Conservation (phyloP, 2,329 filamentous ascomycete genomes). For the Apiospora malaysiana region DNA sequence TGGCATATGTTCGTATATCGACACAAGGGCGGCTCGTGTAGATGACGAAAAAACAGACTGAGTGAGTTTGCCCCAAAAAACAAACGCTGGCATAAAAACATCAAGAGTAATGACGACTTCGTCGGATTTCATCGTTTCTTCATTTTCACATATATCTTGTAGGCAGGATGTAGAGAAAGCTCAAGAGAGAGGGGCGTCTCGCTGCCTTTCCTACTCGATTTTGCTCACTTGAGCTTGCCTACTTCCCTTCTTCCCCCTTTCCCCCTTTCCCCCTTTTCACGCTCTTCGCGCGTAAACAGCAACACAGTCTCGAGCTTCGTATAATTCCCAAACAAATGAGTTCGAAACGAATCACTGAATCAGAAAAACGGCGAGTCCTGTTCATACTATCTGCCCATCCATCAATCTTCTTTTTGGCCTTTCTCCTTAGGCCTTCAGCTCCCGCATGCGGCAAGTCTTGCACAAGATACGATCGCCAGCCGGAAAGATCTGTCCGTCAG, state of each 20-base stretch:
- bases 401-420: neutral
- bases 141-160: neutral
- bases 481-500: constrained; percentile 70
- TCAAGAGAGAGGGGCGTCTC: neutral
- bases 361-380: neutral
- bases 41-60: constrained; percentile 5
- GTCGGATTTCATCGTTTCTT: neutral
- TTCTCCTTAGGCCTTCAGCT: constrained; percentile 58
- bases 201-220: neutral
- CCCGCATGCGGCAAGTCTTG: constrained; percentile 63
- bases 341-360: neutral
- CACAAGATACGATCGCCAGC: constrained; percentile 64
- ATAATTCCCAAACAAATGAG: neutral
- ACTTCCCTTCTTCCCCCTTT: neutral
- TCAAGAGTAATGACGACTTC: constrained; percentile 4
- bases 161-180: neutral
- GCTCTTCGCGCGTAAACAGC: too few species aligned
- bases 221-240: neutral
- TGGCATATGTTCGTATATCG: neutral
- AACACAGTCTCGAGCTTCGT: neutral
- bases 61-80: neutral
- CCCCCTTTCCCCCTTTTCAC: too few species aligned
- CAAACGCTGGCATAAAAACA: constrained; percentile 2
- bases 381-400: neutral
- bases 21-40: neutral